phyloP scores from a whole-genome alignment of 148 eudicot genomes.

The Fagopyrum tataricum region DNA sequence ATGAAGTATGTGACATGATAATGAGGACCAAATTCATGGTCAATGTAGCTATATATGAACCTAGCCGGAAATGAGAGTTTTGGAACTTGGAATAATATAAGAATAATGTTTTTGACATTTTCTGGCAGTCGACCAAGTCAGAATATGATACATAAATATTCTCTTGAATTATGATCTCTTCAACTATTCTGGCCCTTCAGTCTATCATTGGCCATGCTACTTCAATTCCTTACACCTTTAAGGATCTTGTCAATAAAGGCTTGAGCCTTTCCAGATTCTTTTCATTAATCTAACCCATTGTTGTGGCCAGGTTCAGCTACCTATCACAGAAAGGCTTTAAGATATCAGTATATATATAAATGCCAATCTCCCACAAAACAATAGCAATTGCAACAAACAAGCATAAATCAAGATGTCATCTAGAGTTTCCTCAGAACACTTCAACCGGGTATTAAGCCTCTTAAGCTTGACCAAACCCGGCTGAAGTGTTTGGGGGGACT shows the following conservation, averaged over 20 bases:
- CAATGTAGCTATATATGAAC: not conserved
- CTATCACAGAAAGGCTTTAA: not conserved
- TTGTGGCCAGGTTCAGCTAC: not conserved
- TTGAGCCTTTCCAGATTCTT: not conserved
- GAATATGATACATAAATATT: too few species aligned
- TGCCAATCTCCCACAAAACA: not conserved
- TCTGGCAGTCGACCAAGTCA: not conserved
- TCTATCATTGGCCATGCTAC: too few species aligned
- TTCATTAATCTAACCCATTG: not conserved
- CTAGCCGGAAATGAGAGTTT: not conserved
- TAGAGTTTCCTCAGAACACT: not conserved
- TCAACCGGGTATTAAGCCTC: not conserved
- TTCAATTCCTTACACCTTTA: too few species aligned
- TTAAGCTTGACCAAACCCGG: not conserved
- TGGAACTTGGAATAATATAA: not conserved
- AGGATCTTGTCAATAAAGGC: too few species aligned
- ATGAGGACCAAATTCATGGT: not conserved
- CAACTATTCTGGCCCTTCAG: not conserved
- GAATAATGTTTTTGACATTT: not conserved
- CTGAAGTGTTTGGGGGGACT: conserved; percentile 1
- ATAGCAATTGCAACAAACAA: not conserved
- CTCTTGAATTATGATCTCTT: not conserved
- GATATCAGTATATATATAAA: not conserved
- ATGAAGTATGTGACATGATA: too few species aligned
- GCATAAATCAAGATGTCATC: not conserved